phyloP scores from a whole-genome alignment of 129 eudicot genomes.

The Pulicaria dysenterica region DNA sequence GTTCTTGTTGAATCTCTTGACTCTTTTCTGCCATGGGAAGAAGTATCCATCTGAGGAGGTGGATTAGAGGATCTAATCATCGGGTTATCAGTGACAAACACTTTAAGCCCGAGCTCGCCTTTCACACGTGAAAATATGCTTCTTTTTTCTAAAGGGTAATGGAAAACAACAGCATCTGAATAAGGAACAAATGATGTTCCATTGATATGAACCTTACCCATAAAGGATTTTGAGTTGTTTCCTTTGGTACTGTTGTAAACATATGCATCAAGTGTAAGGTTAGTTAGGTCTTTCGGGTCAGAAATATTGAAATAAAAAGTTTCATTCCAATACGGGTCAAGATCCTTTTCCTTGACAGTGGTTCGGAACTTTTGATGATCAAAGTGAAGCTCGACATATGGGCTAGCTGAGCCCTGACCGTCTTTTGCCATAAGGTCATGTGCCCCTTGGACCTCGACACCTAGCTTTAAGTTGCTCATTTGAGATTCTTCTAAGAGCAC shows the following conservation, averaged over 20 bases:
- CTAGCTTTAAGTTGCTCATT: constrained; percentile 85
- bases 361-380: constrained; percentile 76
- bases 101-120: constrained; percentile 86
- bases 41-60: constrained; percentile 48
- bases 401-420: constrained; percentile 75
- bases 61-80: constrained; percentile 49
- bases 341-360: constrained; percentile 78
- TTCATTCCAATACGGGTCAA: constrained; percentile 88
- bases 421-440: constrained; percentile 82
- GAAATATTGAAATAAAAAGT: constrained; percentile 78
- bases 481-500: constrained; percentile 10
- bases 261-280: constrained; percentile 69
- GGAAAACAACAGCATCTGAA: constrained; percentile 74
- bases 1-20: constrained; percentile 44
- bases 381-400: constrained; percentile 80
- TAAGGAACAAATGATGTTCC: constrained; percentile 84
- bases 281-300: constrained; percentile 57
- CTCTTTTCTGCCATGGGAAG: constrained; percentile 40
- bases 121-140: constrained; percentile 63
- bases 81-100: constrained; percentile 69
- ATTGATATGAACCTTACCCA: constrained; percentile 69
- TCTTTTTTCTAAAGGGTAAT: constrained; percentile 80
- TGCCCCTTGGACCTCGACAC: constrained; percentile 79
- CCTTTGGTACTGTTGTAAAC: constrained; percentile 51
- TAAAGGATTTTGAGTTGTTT: constrained; percentile 54